Evolutionary conservation across 768 basidiomycete species (phyloP), one percentile per base, ranked within the genome.

Genomic region (Goffeauzyma gilvescens): DNA sequence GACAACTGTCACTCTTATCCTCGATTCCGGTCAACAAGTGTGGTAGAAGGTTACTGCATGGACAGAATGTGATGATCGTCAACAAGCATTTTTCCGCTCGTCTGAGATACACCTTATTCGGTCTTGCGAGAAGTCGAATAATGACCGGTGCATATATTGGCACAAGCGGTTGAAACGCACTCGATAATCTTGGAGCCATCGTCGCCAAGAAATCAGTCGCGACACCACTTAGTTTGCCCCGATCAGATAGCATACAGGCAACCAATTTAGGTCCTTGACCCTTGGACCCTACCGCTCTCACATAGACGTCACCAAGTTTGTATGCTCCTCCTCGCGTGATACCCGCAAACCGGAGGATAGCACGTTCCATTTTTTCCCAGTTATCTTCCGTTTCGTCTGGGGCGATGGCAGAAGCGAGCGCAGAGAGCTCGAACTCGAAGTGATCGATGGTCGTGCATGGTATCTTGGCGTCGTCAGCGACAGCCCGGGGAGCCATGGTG

Each of bases 301-400:
- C 47, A 37, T 42, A 63, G 31, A 58, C 25, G 4, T 51, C 49
- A 7, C 52, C 31, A 37, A 55, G 56, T 42, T 59, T 60, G 38
- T 60, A 58, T 18, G 53, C 66, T 35, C 67, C 65, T 13, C 65
- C 66, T 23, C 64, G 38, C n/a, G 62, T 63, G 23, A 65, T 57
- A 6, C 57, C 63, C 15, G 65, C 60, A 44, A 67, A 68, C 7
- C 67, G 57, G 37, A 65, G 63, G 30, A 68, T 46, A 1, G 59
- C 66, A 38, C 55, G 53, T 51, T 67, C 66, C 28, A 67, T 55
- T 48, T 62, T 63, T 45, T 66, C 66, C 67, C 67, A 68, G 5
- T 65, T 66, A 45, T 68, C 63, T 43, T 68, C 67, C 12, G 56
- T 60, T 52, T 68, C 67, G 23, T 55, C 54, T 13, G 60, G 53